Evolutionary conservation across 306 rosid species (phyloP), one percentile per base, ranked within the genome.

Genomic region (Prinsepia uniflora): DNA sequence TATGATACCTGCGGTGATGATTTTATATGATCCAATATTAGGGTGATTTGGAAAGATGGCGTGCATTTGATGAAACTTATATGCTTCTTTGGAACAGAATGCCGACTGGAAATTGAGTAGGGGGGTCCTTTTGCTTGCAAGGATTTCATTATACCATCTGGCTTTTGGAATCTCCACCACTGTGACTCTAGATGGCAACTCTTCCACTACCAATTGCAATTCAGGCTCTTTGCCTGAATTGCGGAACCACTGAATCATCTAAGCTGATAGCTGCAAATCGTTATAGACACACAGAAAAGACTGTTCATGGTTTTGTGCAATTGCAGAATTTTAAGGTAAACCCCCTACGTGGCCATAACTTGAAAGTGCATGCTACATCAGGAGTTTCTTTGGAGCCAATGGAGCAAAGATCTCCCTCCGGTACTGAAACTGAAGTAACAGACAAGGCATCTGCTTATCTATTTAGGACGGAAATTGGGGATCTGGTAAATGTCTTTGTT

Each of bases 401-500:
- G 50, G 72, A 76, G 74, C 71, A 70, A 41, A 68, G 68, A 68
- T 12, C 81, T 64, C 18, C 68, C n/a, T 15, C 61, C 18, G 62
- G 79, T 45, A 79, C 65, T 58, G 68, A 78, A 73, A 72, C 63
- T 53, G 79, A 81, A 80, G 84, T 78, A 22, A 66, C 62, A 10
- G 71, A 60, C 17, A 84, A 70, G 81, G 80, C 80, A 36, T 81
- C 80, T 76, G 64, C 80, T 48, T 94, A 81, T 80, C 67, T 86
- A 74, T 94, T 90, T 53, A 84, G 98, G 81, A 89, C 97, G 30
- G 96, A 90, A 72, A 75, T 47, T 50, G 89, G 85, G 13, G 92
- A 86, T 68, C 76, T 71, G 82, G 92, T 94, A 14, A 84, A 73
- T 62, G 96, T 86, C 70, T 76, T 71, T 79, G 97, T 94, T 36